Base-by-base conservation (phyloP, 345 rosid species). In the Laguncularia racemosa region DNA sequence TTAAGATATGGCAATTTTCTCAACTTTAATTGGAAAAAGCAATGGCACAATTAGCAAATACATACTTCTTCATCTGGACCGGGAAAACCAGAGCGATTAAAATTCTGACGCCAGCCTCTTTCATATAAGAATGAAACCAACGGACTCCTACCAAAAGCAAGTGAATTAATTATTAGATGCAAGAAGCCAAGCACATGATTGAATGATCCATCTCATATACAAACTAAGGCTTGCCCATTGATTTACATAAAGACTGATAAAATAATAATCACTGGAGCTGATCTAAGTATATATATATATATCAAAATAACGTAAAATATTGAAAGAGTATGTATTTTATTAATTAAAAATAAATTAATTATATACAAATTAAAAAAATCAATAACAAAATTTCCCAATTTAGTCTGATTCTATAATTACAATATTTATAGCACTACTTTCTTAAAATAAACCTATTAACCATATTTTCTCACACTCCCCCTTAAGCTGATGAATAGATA, bases 91-190 rank as follows among this genome's bases (percentile, higher is more conserved):
- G 95, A 78, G 23, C n/a, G 74, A 62, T 57, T 72, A 62, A 93
- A 93, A 68, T 67, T 80, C 64, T 93, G 91, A 50, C 99, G 81
- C 99, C 99, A 93, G 43, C 99, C 97, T 54, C 96, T 82, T 70
- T 93, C 99, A 28, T 93, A 93, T 71, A 87, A 64, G 64, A 86
- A 93, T 20, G 97, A 93, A 51, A 93, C 95, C 50, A 93, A 59
- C 45, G 97, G 99, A 72, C 85, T 93, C 96, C 99, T 93, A 63
- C 56, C 58, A 54, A 52, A 63, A 56, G 53, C 58, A 50, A 69
- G 63, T 33, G 11, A 67, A 58, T 19, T 56, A 12, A 26, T 17
- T 48, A 14, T 26, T 47, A 59, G 59, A 46, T 48, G 20, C 21
- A 14, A 2, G 50, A 28, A 26, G 50, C 51, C 44, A 48, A 13